These are phyloP conservation scores for Serpula lacrymans DNA, from an alignment of 768 basidiomycete species.

Conservation along the genomic window DNA sequence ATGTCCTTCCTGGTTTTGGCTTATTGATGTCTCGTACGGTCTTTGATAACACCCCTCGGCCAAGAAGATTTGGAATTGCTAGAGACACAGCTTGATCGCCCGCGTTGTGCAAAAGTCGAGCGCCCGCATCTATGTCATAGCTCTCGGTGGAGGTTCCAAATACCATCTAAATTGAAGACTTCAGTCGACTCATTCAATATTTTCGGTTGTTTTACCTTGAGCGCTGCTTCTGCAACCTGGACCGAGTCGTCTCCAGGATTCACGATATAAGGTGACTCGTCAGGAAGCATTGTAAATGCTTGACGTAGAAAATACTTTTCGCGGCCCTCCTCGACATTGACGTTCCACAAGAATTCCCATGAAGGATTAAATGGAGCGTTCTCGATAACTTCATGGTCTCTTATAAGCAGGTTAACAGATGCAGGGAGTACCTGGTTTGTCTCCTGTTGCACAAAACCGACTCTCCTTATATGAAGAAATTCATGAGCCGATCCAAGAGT, in stretches of 20 bases:
- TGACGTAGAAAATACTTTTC: conserved; percentile 64
- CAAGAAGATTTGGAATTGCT: conserved; percentile 59
- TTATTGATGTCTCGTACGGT: conserved; percentile 59
- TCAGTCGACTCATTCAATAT: too few relatives aligned
- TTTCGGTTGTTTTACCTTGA: conserved; percentile 57
- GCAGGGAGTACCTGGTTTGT: conserved; percentile 36
- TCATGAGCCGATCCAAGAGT: conserved; percentile 12
- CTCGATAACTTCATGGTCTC: conserved; percentile 51
- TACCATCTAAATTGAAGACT: conserved; percentile 55
- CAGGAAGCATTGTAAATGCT: conserved; percentile 45
- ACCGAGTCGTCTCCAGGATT: conserved; percentile 33
- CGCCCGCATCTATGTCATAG: conserved; percentile 61
- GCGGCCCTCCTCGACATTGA: conserved; percentile 67
- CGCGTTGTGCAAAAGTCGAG: conserved; percentile 50
- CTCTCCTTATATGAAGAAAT: conserved; percentile 49
- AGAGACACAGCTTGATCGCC: conserved; percentile 53
- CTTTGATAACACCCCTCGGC: conserved; percentile 65
- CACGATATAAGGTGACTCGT: conserved; percentile 20
- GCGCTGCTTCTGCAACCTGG: conserved; percentile 59
- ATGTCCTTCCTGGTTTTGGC: conserved; percentile 64
- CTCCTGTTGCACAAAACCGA: conserved; percentile 54
- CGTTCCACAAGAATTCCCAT: conserved; percentile 78
- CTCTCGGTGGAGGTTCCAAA: conserved; percentile 68
- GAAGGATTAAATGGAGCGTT: conserved; percentile 37
- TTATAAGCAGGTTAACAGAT: conserved; percentile 41